Percentiles rank a stretch among this genome's conserved stretches.
Evolutionary conservation across 345 rosid species (phyloP).

Genomic region (Ceriops tagal): DNA sequence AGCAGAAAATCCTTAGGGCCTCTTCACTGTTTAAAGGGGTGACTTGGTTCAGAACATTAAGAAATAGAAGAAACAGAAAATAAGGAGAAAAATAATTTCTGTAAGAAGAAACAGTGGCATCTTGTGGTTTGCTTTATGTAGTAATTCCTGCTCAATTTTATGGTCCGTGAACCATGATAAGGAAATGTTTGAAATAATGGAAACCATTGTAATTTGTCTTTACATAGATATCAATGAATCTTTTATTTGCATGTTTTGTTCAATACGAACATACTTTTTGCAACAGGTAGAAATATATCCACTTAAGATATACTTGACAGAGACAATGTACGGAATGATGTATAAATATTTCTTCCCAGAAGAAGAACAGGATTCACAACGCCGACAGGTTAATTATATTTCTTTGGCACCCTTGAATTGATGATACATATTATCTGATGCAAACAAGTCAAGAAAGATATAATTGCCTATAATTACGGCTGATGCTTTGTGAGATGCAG

Average conservation of each 20-base stretch:
- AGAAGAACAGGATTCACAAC: conserved; percentile 97
- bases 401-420: conserved; percentile 7
- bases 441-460: conserved; percentile 4
- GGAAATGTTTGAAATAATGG: too few relatives aligned
- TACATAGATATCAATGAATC: not conserved
- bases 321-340: conserved; percentile 97
- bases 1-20: too few relatives aligned
- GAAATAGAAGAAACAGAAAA: too few relatives aligned
- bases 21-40: too few relatives aligned
- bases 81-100: too few relatives aligned
- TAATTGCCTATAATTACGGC: not conserved
- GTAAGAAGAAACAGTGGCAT: too few relatives aligned
- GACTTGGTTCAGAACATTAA: too few relatives aligned
- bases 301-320: conserved; percentile 91
- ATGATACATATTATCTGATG: conserved; percentile 1
- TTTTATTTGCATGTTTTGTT: not conserved
- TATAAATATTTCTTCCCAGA: conserved; percentile 95
- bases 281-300: conserved; percentile 94
- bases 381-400: conserved; percentile 66
- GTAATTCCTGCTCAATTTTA: too few relatives aligned
- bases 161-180: too few relatives aligned
- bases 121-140: too few relatives aligned
- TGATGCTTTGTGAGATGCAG: conserved; percentile 41
- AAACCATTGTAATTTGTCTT: too few relatives aligned
- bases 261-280: conserved; percentile 2